Evolutionary conservation across 129 eudicot genomes (phyloP).

Genomic region (Tagetes patula): DNA sequence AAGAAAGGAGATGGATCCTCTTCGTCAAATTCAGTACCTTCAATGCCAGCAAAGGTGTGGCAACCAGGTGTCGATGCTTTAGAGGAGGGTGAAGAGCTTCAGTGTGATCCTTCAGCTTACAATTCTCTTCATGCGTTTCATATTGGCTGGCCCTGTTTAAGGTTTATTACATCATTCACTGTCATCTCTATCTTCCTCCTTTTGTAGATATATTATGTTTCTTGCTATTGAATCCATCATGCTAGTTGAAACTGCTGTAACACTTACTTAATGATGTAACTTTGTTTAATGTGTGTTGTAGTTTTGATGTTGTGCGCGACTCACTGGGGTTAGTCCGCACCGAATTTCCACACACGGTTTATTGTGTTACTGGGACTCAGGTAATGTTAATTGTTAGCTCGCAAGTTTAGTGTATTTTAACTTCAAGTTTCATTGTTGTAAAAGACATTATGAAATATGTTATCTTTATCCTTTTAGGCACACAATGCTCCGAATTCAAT

Average conservation of each 20-base stretch:
- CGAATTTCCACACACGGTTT: constrained; percentile 84
- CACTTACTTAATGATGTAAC: neutral
- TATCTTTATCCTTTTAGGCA: constrained; percentile 48
- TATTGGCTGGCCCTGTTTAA: constrained; percentile 96
- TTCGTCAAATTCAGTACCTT: constrained; percentile 40
- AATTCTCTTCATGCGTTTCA: constrained; percentile 91
- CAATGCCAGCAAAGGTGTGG: constrained; percentile 83
- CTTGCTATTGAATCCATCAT: neutral
- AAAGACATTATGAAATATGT: neutral
- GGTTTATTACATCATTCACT: constrained; percentile 38
- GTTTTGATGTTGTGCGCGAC: constrained; percentile 88
- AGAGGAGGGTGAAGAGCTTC: constrained; percentile 95
- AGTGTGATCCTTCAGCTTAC: constrained; percentile 92
- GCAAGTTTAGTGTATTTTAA: neutral
- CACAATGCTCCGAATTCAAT: constrained; percentile 73
- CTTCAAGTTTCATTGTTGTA: neutral
- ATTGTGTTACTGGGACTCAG: constrained; percentile 88
- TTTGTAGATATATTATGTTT: neutral
- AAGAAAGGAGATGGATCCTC: constrained; percentile 65
- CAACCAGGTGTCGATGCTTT: constrained; percentile 88
- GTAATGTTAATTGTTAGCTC: constrained; percentile 35
- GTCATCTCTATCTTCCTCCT: neutral
- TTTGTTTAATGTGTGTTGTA: constrained; percentile 33
- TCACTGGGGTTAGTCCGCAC: constrained; percentile 84
- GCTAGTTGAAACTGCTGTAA: neutral